Evolutionary conservation across 371 early-diverging fungal species (phyloP).

Genomic region (Mortierella sp.): DNA sequence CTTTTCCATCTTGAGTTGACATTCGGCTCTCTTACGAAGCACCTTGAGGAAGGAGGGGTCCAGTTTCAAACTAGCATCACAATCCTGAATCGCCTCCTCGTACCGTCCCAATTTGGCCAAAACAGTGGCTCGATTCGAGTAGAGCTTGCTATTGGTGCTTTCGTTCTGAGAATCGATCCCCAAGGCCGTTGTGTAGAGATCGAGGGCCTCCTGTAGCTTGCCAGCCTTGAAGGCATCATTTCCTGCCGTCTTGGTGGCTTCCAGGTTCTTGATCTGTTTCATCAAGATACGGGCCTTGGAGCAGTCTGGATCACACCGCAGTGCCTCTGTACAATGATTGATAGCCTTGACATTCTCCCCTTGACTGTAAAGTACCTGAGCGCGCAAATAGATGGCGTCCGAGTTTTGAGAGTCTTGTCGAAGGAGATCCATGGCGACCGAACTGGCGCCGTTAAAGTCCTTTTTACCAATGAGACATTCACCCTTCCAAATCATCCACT

Average conservation of each 20-base stretch:
- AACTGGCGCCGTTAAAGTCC: conserved; percentile 75
- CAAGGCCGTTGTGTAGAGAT: conserved; percentile 76
- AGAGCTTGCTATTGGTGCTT: conserved; percentile 74
- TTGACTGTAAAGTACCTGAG: conserved; percentile 78
- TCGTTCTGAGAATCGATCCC: conserved; percentile 76
- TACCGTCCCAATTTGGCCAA: conserved; percentile 70
- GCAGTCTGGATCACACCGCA: conserved; percentile 86
- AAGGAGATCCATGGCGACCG: conserved; percentile 65
- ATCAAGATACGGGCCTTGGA: conserved; percentile 71
- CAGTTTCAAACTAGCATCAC: conserved; percentile 74
- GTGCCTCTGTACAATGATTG: conserved; percentile 73
- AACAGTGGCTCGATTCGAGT: conserved; percentile 84
- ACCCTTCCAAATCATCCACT: conserved; percentile 79
- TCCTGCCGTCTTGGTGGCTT: conserved; percentile 75
- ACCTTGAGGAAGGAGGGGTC: conserved; percentile 74
- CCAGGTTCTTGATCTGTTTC: conserved; percentile 71
- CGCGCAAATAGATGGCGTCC: conserved; percentile 80
- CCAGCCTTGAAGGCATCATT: conserved; percentile 79
- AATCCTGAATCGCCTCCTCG: conserved; percentile 73
- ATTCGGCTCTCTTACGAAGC: conserved; percentile 82
- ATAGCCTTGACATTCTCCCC: conserved; percentile 72
- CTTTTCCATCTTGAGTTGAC: conserved; percentile 77
- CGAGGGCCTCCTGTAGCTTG: conserved; percentile 71
- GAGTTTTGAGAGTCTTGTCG: conserved; percentile 75
- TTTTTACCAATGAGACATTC: conserved; percentile 76